A percentile compares a stretch with the other conserved stretches of the same genome.
These are phyloP conservation scores for Apiospora phragmitis DNA, from an alignment of 2,329 filamentous ascomycete species.

Conservation along the genomic window DNA sequence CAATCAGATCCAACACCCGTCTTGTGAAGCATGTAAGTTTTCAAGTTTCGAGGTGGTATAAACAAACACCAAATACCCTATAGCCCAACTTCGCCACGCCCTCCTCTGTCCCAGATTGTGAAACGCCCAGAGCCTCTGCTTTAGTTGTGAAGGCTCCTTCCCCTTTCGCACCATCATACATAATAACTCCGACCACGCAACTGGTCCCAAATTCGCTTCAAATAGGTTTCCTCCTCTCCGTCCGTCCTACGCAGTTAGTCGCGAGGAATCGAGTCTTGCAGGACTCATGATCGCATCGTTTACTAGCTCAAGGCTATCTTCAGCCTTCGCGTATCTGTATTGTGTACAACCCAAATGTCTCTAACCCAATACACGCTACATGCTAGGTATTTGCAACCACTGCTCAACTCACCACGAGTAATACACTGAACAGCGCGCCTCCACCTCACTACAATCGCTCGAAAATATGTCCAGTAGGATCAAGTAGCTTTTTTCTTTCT, in stretches of 20 bases:
- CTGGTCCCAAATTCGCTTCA: background rate
- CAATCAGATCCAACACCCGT: background rate
- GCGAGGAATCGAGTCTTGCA: background rate
- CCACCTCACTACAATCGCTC: background rate
- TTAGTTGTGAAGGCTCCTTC: background rate
- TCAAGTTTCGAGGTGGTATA: background rate
- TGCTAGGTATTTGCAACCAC: background rate
- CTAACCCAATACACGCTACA: background rate
- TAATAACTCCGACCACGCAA: background rate
- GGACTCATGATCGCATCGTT: background rate
- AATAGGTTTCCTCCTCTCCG: background rate
- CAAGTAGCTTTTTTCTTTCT: background rate
- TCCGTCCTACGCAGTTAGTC: background rate
- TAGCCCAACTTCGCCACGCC: background rate
- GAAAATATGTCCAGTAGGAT: background rate
- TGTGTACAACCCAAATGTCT: constrained; percentile 1
- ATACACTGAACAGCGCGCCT: background rate
- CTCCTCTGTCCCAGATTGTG: background rate
- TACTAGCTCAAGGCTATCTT: background rate
- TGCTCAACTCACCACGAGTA: background rate
- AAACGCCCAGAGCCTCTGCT: background rate
- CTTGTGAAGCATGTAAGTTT: background rate
- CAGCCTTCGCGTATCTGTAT: background rate
- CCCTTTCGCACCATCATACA: background rate
- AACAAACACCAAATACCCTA: constrained; percentile 3